Evolutionary conservation across 2,329 filamentous ascomycete genomes (phyloP).

Genomic region (Sodiomyces alkalinus): DNA sequence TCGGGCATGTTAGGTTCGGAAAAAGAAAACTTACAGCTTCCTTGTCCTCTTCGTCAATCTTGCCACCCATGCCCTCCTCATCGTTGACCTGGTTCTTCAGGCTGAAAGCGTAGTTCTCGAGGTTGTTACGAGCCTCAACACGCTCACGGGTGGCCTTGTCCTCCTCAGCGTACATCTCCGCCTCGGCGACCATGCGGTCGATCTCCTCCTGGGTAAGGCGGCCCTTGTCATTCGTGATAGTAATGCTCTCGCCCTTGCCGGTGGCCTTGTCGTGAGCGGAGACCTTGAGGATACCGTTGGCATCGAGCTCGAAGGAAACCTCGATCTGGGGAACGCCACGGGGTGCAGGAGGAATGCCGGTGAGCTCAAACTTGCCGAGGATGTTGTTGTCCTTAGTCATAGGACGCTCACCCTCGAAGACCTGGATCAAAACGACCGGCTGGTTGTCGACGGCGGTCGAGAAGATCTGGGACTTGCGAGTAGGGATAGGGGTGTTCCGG

Average conservation of each 20-base stretch:
- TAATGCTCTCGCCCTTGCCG: slow-evolving; percentile 93
- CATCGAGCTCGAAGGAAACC: slow-evolving; percentile 93
- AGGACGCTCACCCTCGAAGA: slow-evolving; percentile 84
- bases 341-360: slow-evolving; percentile 84
- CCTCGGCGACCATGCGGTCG: slow-evolving; percentile 96
- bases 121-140: slow-evolving; percentile 88
- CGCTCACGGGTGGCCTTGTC: slow-evolving; percentile 96
- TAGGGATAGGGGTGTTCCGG: slow-evolving; percentile 88
- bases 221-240: slow-evolving; percentile 99
- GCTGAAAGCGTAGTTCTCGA: slow-evolving; percentile 98
- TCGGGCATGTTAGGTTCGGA: too few species aligned
- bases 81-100: slow-evolving; percentile 99
- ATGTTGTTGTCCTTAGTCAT: slow-evolving; percentile 96
- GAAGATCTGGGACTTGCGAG: slow-evolving; percentile 96
- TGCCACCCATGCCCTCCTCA: slow-evolving; percentile 89
- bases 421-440: slow-evolving; percentile 87
- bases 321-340: slow-evolving; percentile 97
- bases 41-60: slow-evolving; percentile 98
- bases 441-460: slow-evolving; percentile 95
- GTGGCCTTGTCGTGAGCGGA: slow-evolving; percentile 95
- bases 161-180: slow-evolving; percentile 97
- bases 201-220: slow-evolving; percentile 94
- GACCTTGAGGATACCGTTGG: slow-evolving; percentile 97
- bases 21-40: slow-evolving; percentile 57
- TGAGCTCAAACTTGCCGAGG: slow-evolving; percentile 96